Percentiles rank a stretch among this genome's conserved stretches.
These are phyloP conservation scores for Lepidopterella palustris DNA, from an alignment of 495 filamentous ascomycete genomes.

Conservation along the genomic window DNA sequence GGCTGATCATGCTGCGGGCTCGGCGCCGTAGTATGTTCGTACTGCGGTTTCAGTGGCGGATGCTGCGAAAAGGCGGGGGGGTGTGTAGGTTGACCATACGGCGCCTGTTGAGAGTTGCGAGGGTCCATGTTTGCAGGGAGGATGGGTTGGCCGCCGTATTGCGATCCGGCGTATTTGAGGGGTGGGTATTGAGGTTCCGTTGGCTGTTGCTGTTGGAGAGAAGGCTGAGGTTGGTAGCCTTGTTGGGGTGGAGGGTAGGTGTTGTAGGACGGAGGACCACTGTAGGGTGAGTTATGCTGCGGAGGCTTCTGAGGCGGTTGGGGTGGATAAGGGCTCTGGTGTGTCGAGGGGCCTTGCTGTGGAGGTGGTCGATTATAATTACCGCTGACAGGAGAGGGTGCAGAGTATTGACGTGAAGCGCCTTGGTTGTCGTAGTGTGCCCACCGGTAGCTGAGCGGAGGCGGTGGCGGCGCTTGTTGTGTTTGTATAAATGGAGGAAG, in stretches of 20 bases:
- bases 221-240: conserved; percentile 3
- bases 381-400: neutral
- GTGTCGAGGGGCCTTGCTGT: conserved; percentile 8
- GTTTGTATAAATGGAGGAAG: conserved; percentile 1
- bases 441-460: conserved; percentile 4
- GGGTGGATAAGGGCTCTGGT: conserved; percentile 22
- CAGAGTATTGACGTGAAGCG: neutral
- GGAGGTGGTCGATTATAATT: neutral
- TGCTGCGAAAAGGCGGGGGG: conserved; percentile 5
- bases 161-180: conserved; percentile 12
- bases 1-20: neutral
- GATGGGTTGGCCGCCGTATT: conserved; percentile 25
- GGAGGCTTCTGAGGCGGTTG: conserved; percentile 2
- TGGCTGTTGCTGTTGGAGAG: neutral
- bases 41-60: neutral
- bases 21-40: neutral
- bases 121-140: conserved; percentile 24
- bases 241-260: neutral
- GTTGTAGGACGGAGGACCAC: conserved; percentile 6
- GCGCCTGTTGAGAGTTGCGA: conserved; percentile 3
- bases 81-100: conserved; percentile 1
- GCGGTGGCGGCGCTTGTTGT: neutral
- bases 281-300: conserved; percentile 2
- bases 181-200: conserved; percentile 15
- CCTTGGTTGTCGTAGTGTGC: conserved; percentile 8